Base-by-base conservation (phyloP, 2,329 filamentous ascomycete genomes). In the Immersiporthe knoxdaviesiana region DNA sequence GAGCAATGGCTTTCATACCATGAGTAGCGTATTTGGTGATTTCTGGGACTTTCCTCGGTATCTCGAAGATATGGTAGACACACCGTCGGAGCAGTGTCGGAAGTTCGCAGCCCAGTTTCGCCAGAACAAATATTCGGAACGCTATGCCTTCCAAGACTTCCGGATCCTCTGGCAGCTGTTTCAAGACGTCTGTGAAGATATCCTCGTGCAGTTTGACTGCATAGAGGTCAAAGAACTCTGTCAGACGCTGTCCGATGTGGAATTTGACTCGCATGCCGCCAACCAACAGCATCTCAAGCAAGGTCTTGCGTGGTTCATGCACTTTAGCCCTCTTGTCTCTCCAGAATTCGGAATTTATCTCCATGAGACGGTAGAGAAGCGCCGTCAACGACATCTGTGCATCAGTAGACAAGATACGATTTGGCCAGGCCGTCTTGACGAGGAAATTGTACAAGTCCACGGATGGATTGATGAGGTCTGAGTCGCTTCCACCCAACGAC, bases 11-110 rank as follows among this genome's bases (percentile, higher is more conserved):
- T 5, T 79, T 77, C 58, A 97, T 83, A 74, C 93, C 97, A 65
- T 86, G 86, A 67, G 87, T 87, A 1, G 95, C 94, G 79, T 97
- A 91, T 27, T 84, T 81, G 27, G 85, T 83, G 8, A 91, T 91
- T 14, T 82, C 80, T 3, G 85, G 80, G 18, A 97, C 88, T 68
- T 89, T 89, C 1, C 92, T 93, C 1, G 94, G 92, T 0, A 91
- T 93, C 78, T 98, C 96, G 74, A 98, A 97, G 30, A 98, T 94
- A 78, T 96, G 92, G 77, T 97, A 99, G 24, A 97, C 92, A 73
- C 93, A 94, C 72, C 92, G 89, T 65, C 94, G 90, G 58, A 97
- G 84, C 27, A 98, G 84, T 0, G 94, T 97, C 70, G 93, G 90
- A 92, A 95, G 98, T 64, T 84, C 82, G 39, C 93, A 92, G 32